Evolutionary conservation across 106 monocot genomes (phyloP), one percentile per base, ranked within the genome.

Genomic region (Phalaenopsis equestris): DNA sequence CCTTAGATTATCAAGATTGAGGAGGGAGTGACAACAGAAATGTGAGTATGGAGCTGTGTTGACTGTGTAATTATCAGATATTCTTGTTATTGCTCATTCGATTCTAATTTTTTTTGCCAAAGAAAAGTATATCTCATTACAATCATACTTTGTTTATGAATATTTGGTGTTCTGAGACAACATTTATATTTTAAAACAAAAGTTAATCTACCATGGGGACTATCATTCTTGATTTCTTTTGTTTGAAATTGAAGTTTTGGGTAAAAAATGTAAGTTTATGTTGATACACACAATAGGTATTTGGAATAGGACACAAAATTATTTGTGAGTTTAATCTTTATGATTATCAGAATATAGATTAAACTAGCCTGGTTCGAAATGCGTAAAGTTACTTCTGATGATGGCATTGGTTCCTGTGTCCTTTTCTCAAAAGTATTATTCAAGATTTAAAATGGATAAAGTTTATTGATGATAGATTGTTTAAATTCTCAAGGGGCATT

Each of bases 1-100:
- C 10, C 78, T 72, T 90, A 97, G 97, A 90, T 94, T 41, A 87
- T 97, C 58, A 90, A 92, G 80, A 79, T 97, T 42, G 97, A 97
- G 85, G 92, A 87, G 56, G 97, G 92, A 57, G 89, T 97, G 85
- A 90, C 88, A 36, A n/a, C 87, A 81, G 97, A 97, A 73, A 90
- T 92, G 97, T 97, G 85, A 94, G 97, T 79, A 78, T 46, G 49
- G 23, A 37, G 36, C 39, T 12, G 10, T 70, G 70, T 21, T 68
- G 23, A 39, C 39, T 38, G 0, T 70, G 70, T 61, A n/a, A 70
- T 70, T 70, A 39, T 70, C n/a, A 70, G 2, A 70, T 70, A 12
- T 21, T 24, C 4, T 65, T 65, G 64, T 14, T 23, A 24, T 65
- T 5, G 21, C 64, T 23, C 21, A 65, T 65, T 65, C 24, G 24